Evolutionary conservation across 139 green algal species (phyloP), one percentile per base, ranked within the genome.

Genomic region (Tetradesmus obliquus): DNA sequence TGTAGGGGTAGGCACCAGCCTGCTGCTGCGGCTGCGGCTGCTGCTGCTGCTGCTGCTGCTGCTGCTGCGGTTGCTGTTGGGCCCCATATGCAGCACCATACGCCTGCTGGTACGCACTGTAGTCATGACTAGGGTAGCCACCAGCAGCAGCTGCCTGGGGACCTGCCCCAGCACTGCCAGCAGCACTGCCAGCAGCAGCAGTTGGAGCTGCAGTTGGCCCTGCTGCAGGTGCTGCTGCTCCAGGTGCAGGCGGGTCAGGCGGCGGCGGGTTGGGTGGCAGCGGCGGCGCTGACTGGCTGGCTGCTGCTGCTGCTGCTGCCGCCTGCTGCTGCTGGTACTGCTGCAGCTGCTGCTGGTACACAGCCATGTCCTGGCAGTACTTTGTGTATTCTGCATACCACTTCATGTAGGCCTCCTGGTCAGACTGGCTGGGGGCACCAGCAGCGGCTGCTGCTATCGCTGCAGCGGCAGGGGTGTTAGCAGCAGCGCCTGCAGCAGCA

Each of bases 331-430:
- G 83, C 57, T 88, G 83, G n/a, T 88, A 83, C 79, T 83, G 79
- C 79, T 83, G 79, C 79, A 83, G 24, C 79, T 83, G 54, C 57
- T 76, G 57, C 57, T 88, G 84, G 15, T 88, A 88, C 5, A 79
- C 84, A 20, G 84, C 84, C 84, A 88, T 79, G n/a, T 88, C 84
- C 24, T 88, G 84, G n/a, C 62, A 66, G 53, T 79, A 88, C 84
- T 88, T 88, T 45, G 54, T 66, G 54, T 88, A 88, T 24, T 88
- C 84, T 19, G 57, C 57, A 88, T 60, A 88, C 84, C 84, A 88
- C 57, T 88, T 88, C 9, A 62, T 62, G 22, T 88, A 88, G 4
- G 84, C 84, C 13, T 54, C 84, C 32, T 88, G 84, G 55, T 88
- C 84, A 17, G 32, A 55, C 81, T 86, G 81, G n/a, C 66, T 76